A percentile compares a stretch with the other conserved stretches of the same genome.
Conservation (phyloP, 192 early-diverging fungal genomes). For the Podila clonocystis region DNA sequence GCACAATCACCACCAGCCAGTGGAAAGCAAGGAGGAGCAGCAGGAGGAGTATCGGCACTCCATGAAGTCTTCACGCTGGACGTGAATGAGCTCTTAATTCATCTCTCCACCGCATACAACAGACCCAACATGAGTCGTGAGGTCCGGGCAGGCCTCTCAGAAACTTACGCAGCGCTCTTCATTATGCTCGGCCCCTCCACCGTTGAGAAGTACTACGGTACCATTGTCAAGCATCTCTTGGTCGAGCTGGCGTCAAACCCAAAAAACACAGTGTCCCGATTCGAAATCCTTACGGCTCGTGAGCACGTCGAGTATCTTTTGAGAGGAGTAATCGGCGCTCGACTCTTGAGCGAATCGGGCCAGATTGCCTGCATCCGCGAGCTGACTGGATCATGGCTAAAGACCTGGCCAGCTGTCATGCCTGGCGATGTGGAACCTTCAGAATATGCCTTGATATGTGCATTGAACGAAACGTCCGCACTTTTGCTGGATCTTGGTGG, state of each 20-base stretch:
- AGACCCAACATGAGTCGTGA: slow-evolving; percentile 73
- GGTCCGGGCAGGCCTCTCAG: slow-evolving; percentile 78
- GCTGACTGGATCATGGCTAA: slow-evolving; percentile 69
- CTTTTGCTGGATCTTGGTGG: slow-evolving; percentile 84
- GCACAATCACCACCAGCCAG: slow-evolving; percentile 33
- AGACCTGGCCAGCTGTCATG: slow-evolving; percentile 62
- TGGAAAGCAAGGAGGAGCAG: slow-evolving; percentile 6
- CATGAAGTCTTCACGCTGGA: slow-evolving; percentile 53
- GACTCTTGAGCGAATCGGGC: slow-evolving; percentile 82
- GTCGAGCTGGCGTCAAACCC: slow-evolving; percentile 65
- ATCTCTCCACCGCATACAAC: slow-evolving; percentile 71
- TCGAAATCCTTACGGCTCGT: slow-evolving; percentile 69
- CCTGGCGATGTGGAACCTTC: slow-evolving; percentile 57
- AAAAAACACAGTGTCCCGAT: slow-evolving; percentile 57
- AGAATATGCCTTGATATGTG: slow-evolving; percentile 73
- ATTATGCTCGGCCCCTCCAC: slow-evolving; percentile 73
- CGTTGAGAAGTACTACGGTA: slow-evolving; percentile 79
- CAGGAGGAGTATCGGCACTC: neutral
- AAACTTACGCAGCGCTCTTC: slow-evolving; percentile 81
- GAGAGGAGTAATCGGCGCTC: slow-evolving; percentile 77
- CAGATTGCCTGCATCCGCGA: slow-evolving; percentile 74
- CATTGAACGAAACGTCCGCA: slow-evolving; percentile 75
- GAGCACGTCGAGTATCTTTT: slow-evolving; percentile 72
- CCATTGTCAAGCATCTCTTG: slow-evolving; percentile 75
- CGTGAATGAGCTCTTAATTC: slow-evolving; percentile 73